These are phyloP conservation scores for Posidonia australis DNA, from an alignment of 106 monocot genomes.

Conservation along the genomic window DNA sequence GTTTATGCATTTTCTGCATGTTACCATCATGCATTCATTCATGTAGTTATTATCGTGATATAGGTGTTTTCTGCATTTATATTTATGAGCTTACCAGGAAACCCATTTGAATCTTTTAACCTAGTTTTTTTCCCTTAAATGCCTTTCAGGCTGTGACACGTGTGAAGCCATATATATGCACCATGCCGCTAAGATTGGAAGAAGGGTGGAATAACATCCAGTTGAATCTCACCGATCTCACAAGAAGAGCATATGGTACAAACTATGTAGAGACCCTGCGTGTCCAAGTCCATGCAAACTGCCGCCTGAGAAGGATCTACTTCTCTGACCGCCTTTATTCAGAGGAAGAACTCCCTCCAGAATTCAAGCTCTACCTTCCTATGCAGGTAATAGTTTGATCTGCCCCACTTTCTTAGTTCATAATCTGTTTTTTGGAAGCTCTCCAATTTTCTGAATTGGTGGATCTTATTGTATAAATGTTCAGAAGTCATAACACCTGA, in stretches of 20 bases:
- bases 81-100: background rate
- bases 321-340: conserved; percentile 93
- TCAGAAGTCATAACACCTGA: too few species aligned
- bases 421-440: too few species aligned
- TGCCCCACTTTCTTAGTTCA: too few species aligned
- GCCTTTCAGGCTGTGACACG: conserved; percentile 59
- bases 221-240: conserved; percentile 81
- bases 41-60: too few species aligned
- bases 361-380: conserved; percentile 96
- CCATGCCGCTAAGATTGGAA: conserved; percentile 79
- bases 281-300: conserved; percentile 94
- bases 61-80: too few species aligned
- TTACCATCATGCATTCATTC: too few species aligned
- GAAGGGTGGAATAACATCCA: conserved; percentile 98
- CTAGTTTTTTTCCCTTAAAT: background rate
- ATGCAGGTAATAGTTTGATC: conserved; percentile 42
- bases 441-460: too few species aligned
- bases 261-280: conserved; percentile 95
- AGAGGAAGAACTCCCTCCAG: conserved; percentile 95
- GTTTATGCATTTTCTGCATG: too few species aligned
- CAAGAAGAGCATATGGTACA: conserved; percentile 91
- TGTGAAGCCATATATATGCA: conserved; percentile 96
- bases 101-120: background rate
- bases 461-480: too few species aligned
- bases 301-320: conserved; percentile 84